Conservation (phyloP, 1,139 yeast species). For the Debaryomyces udenii region DNA sequence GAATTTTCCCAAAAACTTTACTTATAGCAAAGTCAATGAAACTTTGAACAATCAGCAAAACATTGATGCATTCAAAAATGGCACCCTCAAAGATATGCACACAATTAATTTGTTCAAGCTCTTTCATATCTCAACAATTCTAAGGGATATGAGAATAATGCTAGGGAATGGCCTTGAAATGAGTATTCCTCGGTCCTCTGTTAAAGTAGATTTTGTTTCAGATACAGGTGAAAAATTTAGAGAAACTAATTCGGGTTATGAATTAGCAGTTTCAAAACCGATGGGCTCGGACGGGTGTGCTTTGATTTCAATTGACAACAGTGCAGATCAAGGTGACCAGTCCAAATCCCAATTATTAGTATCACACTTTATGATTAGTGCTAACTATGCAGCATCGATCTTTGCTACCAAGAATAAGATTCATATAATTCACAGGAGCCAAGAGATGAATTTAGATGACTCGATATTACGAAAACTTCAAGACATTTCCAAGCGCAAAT, state of each 20-base stretch:
- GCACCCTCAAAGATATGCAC: constrained; percentile 20
- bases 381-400: constrained; percentile 65
- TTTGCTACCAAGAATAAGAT: constrained; percentile 49
- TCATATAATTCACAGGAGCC: constrained; percentile 58
- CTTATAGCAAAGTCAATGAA: constrained; percentile 40
- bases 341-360: constrained; percentile 61
- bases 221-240: constrained; percentile 4
- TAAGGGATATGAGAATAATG: constrained; percentile 26
- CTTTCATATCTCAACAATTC: constrained; percentile 31
- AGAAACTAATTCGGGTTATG: constrained; percentile 20
- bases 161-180: constrained; percentile 24
- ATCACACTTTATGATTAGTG: constrained; percentile 79
- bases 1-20: constrained; percentile 40
- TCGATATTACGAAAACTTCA: constrained; percentile 45
- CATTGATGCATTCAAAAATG: constrained; percentile 11
- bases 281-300: constrained; percentile 6
- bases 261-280: constrained; percentile 14
- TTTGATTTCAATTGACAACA: constrained; percentile 18
- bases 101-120: constrained; percentile 32
- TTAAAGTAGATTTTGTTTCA: constrained; percentile 17
- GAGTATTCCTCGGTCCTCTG: constrained; percentile 17
- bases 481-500: constrained; percentile 29
- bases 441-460: constrained; percentile 32
- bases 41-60: constrained; percentile 25
- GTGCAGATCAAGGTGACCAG: constrained; percentile 20